phyloP scores from a whole-genome alignment of 2,329 filamentous ascomycete species.

The Cryphonectria radicalis region DNA sequence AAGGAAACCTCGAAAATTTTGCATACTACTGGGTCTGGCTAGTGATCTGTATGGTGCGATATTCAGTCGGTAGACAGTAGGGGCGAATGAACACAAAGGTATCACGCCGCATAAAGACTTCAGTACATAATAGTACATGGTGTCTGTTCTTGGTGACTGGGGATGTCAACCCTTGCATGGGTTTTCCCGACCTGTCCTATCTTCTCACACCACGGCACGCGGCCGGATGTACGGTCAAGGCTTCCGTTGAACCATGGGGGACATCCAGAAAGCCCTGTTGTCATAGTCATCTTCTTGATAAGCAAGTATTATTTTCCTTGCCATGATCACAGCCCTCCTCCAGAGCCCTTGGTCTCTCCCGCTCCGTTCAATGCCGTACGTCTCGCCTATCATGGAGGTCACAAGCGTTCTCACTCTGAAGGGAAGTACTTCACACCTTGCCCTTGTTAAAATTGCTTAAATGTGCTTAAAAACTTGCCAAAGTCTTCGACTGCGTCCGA shows the following conservation, averaged over 20 bases:
- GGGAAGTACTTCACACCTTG: background rate
- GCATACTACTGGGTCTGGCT: background rate
- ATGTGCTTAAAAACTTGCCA: background rate
- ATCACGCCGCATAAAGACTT: background rate
- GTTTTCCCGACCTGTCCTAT: background rate
- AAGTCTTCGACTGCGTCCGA: constrained; percentile 59
- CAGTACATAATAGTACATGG: background rate
- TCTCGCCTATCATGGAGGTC: background rate
- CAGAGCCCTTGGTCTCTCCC: background rate
- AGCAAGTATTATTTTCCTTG: background rate
- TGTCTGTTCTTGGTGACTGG: background rate
- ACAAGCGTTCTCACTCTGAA: background rate
- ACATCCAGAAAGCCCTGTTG: background rate
- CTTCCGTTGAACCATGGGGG: background rate
- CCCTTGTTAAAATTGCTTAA: background rate
- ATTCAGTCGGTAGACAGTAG: background rate
- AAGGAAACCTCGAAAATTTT: background rate
- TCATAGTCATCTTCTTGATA: background rate
- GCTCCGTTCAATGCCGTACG: background rate
- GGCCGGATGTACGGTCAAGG: background rate
- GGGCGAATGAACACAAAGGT: background rate
- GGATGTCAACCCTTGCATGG: background rate
- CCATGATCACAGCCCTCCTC: background rate
- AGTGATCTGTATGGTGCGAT: background rate
- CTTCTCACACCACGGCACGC: background rate